Evolutionary conservation across 768 basidiomycete species (phyloP), one percentile per base, ranked within the genome.

Genomic region (Lyophyllum decastes): DNA sequence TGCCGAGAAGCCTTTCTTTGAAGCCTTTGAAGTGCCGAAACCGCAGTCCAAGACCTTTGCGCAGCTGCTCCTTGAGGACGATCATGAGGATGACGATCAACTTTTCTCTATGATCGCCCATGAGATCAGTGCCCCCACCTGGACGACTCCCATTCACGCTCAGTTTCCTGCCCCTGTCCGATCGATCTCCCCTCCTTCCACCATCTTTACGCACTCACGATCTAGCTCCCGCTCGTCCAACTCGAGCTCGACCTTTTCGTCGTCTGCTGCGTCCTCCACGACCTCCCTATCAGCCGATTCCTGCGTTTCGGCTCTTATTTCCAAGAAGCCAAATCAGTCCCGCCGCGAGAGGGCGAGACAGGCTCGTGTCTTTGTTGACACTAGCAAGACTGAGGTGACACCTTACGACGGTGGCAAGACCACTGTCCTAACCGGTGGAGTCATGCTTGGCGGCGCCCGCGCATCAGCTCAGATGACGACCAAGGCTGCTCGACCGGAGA

Each of bases 371-470:
- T 91, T 81, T 67, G 72, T 93, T 54, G 91, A 93, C 71, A 82
- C 78, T 21, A 73, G 86, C 66, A 92, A 87, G 78, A 91, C 73
- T 53, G 88, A 89, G 45, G 88, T 92, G 61, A 92, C 90, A 47
- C 88, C 89, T 65, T 93, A 93, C 65, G 90, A 93, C 63, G 90
- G 90, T 55, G 91, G 91, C 61, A 92, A 91, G 81, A 93, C 91
- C 52, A 92, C 90, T 26, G 90, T 92, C 49, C 83, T 93, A 64
- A 92, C 90, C 2, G 91, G 91, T 55, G 91, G 90, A 61, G 90
- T 92, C 63, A 93, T 93, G 91, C 88, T 93, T 59, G 90, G 90
- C 49, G 78, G 77, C 49, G 77, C 67, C 8, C 58, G 60, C 69
- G 26, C 58, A 14, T 34, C 56, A 38, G 17, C 40, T 17, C 4